These are phyloP conservation scores for Cytospora leucostoma DNA, from an alignment of 2,329 filamentous ascomycete species.

Conservation along the genomic window DNA sequence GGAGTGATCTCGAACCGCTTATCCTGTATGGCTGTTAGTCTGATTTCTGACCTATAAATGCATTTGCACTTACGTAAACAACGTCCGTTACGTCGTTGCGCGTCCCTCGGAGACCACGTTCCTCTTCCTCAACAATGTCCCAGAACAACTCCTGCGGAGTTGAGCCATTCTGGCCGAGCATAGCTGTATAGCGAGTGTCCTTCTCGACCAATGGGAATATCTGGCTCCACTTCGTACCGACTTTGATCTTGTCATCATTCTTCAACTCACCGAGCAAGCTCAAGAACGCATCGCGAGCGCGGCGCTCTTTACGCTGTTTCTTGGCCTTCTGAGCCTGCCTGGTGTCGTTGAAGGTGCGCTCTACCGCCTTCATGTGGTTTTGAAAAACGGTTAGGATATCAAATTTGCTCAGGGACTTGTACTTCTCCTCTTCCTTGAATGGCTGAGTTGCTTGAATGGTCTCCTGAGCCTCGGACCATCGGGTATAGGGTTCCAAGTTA, in stretches of 20 bases:
- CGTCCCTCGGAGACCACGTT: conserved; percentile 77
- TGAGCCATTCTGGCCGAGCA: conserved; percentile 83
- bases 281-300: conserved; percentile 80
- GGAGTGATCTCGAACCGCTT: conserved; percentile 87
- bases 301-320: conserved; percentile 79
- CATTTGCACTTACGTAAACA: conserved; percentile 68
- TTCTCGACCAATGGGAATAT: conserved; percentile 73
- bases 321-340: conserved; percentile 84
- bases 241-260: conserved; percentile 78
- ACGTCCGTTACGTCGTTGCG: conserved; percentile 86
- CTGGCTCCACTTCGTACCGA: conserved; percentile 86
- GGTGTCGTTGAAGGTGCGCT: conserved; percentile 87
- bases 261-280: conserved; percentile 74
- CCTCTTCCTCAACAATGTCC: conserved; percentile 93
- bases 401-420: conserved; percentile 80
- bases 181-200: conserved; percentile 79
- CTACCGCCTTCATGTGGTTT: conserved; percentile 89
- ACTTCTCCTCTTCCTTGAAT: conserved; percentile 81
- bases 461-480: conserved; percentile 87
- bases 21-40: conserved; percentile 62
- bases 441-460: conserved; percentile 76
- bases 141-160: conserved; percentile 91
- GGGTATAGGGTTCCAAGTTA: conserved; percentile 87
- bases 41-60: conserved; percentile 26
- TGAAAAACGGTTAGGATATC: conserved; percentile 93